Evolutionary conservation across 2,329 filamentous ascomycete genomes (phyloP), one percentile per base, ranked within the genome.

Genomic region (Laburnicola sp.): DNA sequence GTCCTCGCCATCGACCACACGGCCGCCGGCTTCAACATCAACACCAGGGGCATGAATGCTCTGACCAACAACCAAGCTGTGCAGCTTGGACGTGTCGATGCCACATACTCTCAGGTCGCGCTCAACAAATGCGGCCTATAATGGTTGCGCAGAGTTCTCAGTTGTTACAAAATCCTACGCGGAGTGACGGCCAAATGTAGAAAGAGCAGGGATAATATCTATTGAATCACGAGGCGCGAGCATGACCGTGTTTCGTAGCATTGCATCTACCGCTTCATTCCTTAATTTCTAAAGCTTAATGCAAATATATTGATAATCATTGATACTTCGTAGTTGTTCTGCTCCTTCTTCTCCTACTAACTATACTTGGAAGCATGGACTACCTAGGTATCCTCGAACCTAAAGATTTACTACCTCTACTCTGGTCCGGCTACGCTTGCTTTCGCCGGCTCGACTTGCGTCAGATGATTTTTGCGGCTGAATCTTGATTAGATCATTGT

Each of bases 1-100:
- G 69, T 82, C 23, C 68, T 78, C 11, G 80, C 76, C 2, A 70
- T 83, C 37, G 80, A 82, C 58, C 68, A 72, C 54, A 63, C 74
- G 3, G 75, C 64, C 3, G 66, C 67, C 34, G 79, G 78, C 6
- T 79, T 82, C 71, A 80, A 81, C 60, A 62, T 83, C 36, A 76
- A 74, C 26, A 66, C 76, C 63, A 49, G 54, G 8, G 79, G 79
- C 2, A 75, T 82, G 76, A 71, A 82, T 60, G 59, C 65, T 31
- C 68, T 82, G 55, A 83, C 80, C 8, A 72, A 74, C 47, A 68
- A 67, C 25, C 70, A 76, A 57, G 79, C 79, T 22, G 70, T 57
- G 10, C 47, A 70, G 25, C 59, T 78, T 30, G 79, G 78, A 16
- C 71, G 76, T 26, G 70, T 81, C 6, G 73, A 77, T 39, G 75